A percentile compares a stretch with the other conserved stretches of the same genome.
phyloP scores from a whole-genome alignment of 768 basidiomycete genomes.

The Leccinum aurantiacum region DNA sequence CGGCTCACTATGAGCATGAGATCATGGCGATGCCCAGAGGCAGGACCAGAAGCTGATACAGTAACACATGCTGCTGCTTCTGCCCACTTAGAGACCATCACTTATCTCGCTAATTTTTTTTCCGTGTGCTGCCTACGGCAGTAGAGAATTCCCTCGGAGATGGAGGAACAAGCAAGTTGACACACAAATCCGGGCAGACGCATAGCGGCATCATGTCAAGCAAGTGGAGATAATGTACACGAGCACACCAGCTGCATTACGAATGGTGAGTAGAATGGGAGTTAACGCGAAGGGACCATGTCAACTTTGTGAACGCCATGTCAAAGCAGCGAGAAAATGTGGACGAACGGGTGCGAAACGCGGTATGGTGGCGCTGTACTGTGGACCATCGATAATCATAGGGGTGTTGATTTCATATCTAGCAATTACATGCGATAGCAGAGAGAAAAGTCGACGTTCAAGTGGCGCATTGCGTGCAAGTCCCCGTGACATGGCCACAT shows the following conservation, averaged over 20 bases:
- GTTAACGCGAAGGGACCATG: constrained; percentile 8
- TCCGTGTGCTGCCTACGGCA: constrained; percentile 14
- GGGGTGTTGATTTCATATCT: constrained; percentile 31
- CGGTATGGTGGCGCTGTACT: constrained; percentile 3
- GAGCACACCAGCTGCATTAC: constrained; percentile 3
- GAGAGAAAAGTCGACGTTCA: constrained; percentile 8
- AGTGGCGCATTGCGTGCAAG: constrained; percentile 15
- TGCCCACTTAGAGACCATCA: constrained; percentile 30
- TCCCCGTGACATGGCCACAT: constrained; percentile 1
- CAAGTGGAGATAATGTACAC: constrained; percentile 8
- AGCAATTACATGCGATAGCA: constrained; percentile 16
- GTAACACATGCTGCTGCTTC: constrained; percentile 24
- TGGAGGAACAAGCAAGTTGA: constrained; percentile 4
- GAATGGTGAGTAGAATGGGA: constrained; percentile 7
- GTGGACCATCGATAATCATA: constrained; percentile 25
- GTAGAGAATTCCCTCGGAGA: constrained; percentile 24
- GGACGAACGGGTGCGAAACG: constrained; percentile 13
- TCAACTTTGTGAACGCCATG: constrained; percentile 3
- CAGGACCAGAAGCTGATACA: constrained; percentile 26
- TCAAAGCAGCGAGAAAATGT: constrained; percentile 7
- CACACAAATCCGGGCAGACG: neutral
- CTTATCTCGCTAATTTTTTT: constrained; percentile 25
- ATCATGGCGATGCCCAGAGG: constrained; percentile 23
- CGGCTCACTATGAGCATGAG: constrained; percentile 14
- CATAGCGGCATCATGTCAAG: constrained; percentile 2